phyloP scores from a whole-genome alignment of 2,329 filamentous ascomycete genomes.

The Emydomyces testavorans region DNA sequence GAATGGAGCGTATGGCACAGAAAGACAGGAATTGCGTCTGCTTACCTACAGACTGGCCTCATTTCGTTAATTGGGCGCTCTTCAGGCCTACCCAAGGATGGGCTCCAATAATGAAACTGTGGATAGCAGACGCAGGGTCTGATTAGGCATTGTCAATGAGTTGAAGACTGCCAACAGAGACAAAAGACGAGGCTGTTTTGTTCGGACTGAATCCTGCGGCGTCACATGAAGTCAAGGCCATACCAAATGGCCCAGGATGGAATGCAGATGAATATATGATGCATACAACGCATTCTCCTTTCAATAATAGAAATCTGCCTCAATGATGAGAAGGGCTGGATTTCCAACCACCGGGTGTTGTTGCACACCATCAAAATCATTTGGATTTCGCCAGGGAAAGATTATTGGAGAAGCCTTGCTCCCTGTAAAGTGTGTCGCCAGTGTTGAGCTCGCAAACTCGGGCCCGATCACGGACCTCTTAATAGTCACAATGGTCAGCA shows the following conservation, averaged over 20 bases:
- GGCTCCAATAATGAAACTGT: slow-evolving; percentile 71
- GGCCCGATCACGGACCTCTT: slow-evolving; percentile 60
- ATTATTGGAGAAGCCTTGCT: slow-evolving; percentile 63
- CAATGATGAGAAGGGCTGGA: slow-evolving; percentile 57
- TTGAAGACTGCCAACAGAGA: slow-evolving; percentile 51
- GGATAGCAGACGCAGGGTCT: slow-evolving; percentile 70
- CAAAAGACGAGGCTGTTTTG: slow-evolving; percentile 50
- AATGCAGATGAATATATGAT: slow-evolving; percentile 59
- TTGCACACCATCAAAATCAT: slow-evolving; percentile 63
- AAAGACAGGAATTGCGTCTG: slow-evolving; percentile 37
- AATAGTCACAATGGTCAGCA: slow-evolving; percentile 72
- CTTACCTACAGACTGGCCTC: slow-evolving; percentile 1
- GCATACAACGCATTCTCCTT: slow-evolving; percentile 73
- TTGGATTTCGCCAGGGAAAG: slow-evolving; percentile 57
- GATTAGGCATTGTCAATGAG: slow-evolving; percentile 80
- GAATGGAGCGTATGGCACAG: slow-evolving; percentile 38
- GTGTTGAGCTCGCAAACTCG: slow-evolving; percentile 64
- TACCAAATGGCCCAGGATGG: slow-evolving; percentile 80
- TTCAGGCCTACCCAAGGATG: slow-evolving; percentile 25
- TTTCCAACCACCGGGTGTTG: slow-evolving; percentile 59
- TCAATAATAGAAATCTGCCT: slow-evolving; percentile 57
- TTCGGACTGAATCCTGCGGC: slow-evolving; percentile 58
- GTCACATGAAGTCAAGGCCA: slow-evolving; percentile 55
- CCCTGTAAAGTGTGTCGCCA: slow-evolving; percentile 70
- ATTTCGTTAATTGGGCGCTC: slow-evolving; percentile 12